phyloP scores from a whole-genome alignment of 495 filamentous ascomycete species.

The Podospora pseudocomata region DNA sequence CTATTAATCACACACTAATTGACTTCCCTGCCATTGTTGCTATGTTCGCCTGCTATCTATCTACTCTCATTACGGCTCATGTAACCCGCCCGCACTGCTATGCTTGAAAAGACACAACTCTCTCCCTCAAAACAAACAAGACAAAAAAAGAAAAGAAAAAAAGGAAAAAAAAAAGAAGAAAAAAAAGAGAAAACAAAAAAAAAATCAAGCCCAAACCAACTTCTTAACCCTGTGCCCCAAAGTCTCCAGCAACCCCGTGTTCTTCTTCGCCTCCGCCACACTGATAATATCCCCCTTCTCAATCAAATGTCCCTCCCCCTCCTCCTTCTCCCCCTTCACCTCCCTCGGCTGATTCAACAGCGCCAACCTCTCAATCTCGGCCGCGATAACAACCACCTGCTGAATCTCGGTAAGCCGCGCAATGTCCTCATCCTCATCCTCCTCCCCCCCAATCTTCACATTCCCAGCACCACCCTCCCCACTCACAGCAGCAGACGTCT shows the following conservation, averaged over 20 bases:
- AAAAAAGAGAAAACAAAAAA: neutral
- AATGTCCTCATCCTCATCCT: constrained; percentile 29
- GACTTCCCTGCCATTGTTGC: constrained; percentile 3
- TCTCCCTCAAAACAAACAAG: neutral
- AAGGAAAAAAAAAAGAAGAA: neutral
- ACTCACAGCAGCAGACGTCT: constrained; percentile 41
- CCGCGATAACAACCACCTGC: constrained; percentile 66
- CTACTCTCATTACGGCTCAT: neutral
- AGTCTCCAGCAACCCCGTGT: constrained; percentile 81
- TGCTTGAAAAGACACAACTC: neutral
- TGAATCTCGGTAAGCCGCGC: constrained; percentile 60
- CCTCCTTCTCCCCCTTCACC: constrained; percentile 32
- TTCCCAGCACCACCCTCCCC: constrained; percentile 16
- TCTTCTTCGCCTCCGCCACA: constrained; percentile 77
- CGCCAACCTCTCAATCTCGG: constrained; percentile 51
- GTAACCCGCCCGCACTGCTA: neutral
- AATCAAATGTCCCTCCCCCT: constrained; percentile 44
- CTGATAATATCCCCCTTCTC: constrained; percentile 76
- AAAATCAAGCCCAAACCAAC: constrained; percentile 77
- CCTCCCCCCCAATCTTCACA: constrained; percentile 28
- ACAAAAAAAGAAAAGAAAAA: neutral
- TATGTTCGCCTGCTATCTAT: neutral
- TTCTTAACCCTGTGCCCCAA: constrained; percentile 83
- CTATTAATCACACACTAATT: neutral
- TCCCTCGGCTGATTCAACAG: constrained; percentile 34